Percentiles rank a stretch among this genome's conserved stretches.
These are phyloP conservation scores for Plantago elongata DNA, from an alignment of 257 asterid species.

Conservation along the genomic window DNA sequence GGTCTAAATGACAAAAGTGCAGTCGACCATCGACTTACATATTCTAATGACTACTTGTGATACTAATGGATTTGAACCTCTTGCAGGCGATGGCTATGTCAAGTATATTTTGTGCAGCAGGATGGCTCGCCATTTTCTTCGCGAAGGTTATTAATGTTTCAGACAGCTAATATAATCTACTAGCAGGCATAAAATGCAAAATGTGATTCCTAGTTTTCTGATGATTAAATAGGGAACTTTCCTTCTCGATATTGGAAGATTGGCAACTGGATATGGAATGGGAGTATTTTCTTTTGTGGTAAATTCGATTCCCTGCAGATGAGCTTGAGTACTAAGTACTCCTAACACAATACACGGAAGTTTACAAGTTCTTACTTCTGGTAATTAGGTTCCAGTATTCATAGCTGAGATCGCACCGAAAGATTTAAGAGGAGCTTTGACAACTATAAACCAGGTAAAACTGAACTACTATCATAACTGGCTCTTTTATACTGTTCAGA, in stretches of 20 bases:
- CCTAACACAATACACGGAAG: neutral
- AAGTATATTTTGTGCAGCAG: slow-evolving; percentile 64
- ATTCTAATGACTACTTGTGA: slow-evolving; percentile 4
- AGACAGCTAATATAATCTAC: neutral
- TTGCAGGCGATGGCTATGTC: slow-evolving; percentile 87
- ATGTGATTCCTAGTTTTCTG: slow-evolving; percentile 15
- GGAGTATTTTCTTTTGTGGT: slow-evolving; percentile 93
- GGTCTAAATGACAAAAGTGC: too few relatives aligned
- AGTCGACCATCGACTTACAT: neutral
- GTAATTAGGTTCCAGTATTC: slow-evolving; percentile 73
- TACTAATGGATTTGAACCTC: slow-evolving; percentile 19
- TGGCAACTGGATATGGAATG: slow-evolving; percentile 94
- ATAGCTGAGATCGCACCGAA: slow-evolving; percentile 89
- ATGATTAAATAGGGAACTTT: slow-evolving; percentile 38
- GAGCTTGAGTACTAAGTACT: neutral
- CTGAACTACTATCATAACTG: neutral
- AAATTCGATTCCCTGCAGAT: neutral
- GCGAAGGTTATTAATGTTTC: slow-evolving; percentile 47
- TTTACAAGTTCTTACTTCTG: neutral
- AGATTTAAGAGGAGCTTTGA: slow-evolving; percentile 80
- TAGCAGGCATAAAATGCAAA: slow-evolving; percentile 3
- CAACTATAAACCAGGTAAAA: slow-evolving; percentile 76
- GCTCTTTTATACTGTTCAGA: neutral
- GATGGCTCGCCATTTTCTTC: slow-evolving; percentile 87
- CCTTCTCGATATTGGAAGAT: slow-evolving; percentile 73